Evolutionary conservation across 176 grass and related monocot genomes (phyloP).

Genomic region (Triticum dicoccoides): DNA sequence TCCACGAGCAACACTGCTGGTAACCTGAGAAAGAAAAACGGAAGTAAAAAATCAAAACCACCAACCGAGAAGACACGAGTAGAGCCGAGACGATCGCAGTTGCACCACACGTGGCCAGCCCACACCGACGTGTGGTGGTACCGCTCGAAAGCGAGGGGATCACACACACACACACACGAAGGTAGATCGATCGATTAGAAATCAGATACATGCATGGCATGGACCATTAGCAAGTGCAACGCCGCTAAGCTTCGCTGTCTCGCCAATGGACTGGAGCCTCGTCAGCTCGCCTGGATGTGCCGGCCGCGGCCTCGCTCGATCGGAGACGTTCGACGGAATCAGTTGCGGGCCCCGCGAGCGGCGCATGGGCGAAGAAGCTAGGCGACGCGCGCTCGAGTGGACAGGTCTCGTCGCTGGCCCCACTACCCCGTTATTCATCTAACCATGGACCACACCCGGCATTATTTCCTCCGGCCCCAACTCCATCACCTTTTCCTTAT

Average conservation of each 20-base stretch:
- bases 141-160: too few species aligned
- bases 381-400: not conserved
- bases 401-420: not conserved
- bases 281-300: not conserved
- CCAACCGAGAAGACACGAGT: not conserved
- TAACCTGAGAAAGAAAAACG: not conserved
- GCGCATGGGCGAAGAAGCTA: slow-evolving; percentile 2
- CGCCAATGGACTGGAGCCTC: not conserved
- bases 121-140: too few species aligned
- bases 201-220: not conserved
- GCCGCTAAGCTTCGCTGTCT: not conserved
- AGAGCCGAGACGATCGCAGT: not conserved
- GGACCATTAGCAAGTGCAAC: not conserved
- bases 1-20: not conserved
- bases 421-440: slow-evolving; percentile 26
- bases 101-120: not conserved
- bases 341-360: not conserved
- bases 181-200: not conserved
- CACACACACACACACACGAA: too few species aligned
- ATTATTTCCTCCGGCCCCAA: slow-evolving; percentile 12
- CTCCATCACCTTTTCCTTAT: slow-evolving; percentile 4
- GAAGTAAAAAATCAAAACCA: not conserved
- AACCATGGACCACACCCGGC: not conserved
- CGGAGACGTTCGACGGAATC: not conserved
- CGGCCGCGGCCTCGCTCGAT: not conserved